phyloP scores from a whole-genome alignment of 345 rosid species.

The Eucalyptus regnans region DNA sequence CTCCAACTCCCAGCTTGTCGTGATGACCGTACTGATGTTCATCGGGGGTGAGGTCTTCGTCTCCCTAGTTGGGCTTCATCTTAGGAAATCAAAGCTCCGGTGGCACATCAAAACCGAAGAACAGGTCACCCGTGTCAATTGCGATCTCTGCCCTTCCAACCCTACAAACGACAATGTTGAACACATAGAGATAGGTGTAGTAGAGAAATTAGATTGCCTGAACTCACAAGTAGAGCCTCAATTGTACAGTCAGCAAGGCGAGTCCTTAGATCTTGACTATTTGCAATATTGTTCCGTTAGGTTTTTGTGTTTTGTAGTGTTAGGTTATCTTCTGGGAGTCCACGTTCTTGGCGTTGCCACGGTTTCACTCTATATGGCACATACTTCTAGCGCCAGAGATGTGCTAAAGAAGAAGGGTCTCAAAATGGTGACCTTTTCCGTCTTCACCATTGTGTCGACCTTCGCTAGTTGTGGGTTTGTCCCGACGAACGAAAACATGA shows the following conservation, averaged over 20 bases:
- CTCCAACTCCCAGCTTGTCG: conserved; percentile 46
- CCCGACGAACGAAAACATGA: conserved; percentile 75
- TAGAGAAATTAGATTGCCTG: not conserved
- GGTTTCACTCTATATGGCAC: conserved; percentile 15
- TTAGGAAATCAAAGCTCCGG: not conserved
- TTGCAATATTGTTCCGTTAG: not conserved
- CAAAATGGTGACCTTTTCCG: conserved; percentile 23
- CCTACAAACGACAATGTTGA: not conserved
- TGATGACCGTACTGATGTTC: conserved; percentile 44
- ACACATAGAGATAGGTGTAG: not conserved
- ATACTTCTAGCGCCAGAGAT: conserved; percentile 16
- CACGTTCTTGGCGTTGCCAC: conserved; percentile 22
- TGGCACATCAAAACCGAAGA: not conserved
- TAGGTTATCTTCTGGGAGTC: conserved; percentile 21
- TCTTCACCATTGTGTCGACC: conserved; percentile 44
- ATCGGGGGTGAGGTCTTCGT: conserved; percentile 19
- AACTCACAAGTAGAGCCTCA: not conserved
- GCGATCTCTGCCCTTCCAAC: not conserved
- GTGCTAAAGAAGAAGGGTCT: conserved; percentile 26
- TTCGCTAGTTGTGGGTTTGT: conserved; percentile 58
- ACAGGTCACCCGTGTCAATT: not conserved
- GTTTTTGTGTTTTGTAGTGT: conserved; percentile 21
- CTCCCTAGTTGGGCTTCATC: not conserved
- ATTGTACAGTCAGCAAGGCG: not conserved
- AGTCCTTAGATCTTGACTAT: not conserved